Conservation (phyloP, 2,329 filamentous ascomycete species). For the Microcyclospora pomicola region DNA sequence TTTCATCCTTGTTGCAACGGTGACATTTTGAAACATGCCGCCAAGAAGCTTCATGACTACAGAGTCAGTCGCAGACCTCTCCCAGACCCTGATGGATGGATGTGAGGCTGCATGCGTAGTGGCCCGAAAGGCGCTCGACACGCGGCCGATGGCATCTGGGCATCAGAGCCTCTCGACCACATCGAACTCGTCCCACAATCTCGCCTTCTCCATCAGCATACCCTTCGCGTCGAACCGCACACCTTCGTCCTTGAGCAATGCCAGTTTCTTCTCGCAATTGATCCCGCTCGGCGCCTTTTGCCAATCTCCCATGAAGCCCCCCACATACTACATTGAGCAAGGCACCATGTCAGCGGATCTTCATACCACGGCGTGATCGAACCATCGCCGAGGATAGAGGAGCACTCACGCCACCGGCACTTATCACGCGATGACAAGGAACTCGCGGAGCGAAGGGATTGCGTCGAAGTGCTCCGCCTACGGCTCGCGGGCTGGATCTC, state of each 20-base stretch:
- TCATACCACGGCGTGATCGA: not conserved
- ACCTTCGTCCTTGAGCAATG: constrained; percentile 48
- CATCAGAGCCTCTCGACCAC: not conserved
- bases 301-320: constrained; percentile 58
- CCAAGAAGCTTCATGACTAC: no score
- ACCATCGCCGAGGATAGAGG: not conserved
- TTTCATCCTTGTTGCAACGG: no score
- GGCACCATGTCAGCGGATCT: not conserved
- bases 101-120: no score
- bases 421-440: constrained; percentile 67
- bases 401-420: constrained; percentile 47
- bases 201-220: constrained; percentile 38
- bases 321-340: constrained; percentile 30
- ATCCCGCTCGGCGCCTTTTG: constrained; percentile 47
- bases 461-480: constrained; percentile 59
- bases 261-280: constrained; percentile 51
- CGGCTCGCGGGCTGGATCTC: constrained; percentile 57
- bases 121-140: no score
- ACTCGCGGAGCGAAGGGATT: constrained; percentile 76
- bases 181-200: constrained; percentile 32
- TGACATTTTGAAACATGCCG: no score
- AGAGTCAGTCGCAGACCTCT: no score
- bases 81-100: no score
- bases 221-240: constrained; percentile 49
- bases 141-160: no score